Evolutionary conservation across 2,329 filamentous ascomycete genomes (phyloP), one percentile per base, ranked within the genome.

Genomic region (Teratosphaeriaceae sp.): DNA sequence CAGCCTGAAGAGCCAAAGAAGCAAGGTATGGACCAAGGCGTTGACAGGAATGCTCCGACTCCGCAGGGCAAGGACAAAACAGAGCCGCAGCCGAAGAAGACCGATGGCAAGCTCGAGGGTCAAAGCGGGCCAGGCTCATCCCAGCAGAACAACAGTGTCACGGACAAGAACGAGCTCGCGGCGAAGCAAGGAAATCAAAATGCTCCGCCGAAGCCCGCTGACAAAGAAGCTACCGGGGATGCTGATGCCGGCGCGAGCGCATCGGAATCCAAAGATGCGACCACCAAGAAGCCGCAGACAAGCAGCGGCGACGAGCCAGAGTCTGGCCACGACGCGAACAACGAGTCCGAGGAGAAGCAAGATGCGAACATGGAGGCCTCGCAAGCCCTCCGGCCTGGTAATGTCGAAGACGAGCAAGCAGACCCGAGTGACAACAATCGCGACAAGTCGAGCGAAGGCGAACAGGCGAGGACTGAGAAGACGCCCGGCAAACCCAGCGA

Each of bases 341-440:
- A 49, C 40, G 46, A 56, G 40, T 29, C 47, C 18, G 50, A 47
- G 24, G 43, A 36, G 37, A 50, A 53, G 49, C 53, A 59, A 37
- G 55, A 58, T 33, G 48, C 48, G 29, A 49, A 46, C 29, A 47
- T 58, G 22, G 51, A 41, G n/a, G 48, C 33, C 7, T 50, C 49
- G 11, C 46, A 51, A 26, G 29, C 45, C 5, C 44, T 48, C 9
- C 47, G 56, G 8, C 50, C 50, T 2, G 44, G 52, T 27, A 40
- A 45, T 23, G 45, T n/a, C n/a, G 41, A 21, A 2, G 47, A 47
- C 21, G 37, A 42, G 24, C 26, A 12, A 6, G n/a, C n/a, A n/a
- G 43, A 16, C 27, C 16, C 38, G 18, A 38, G 24, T 9, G 37
- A 49, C 6, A 26, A 42, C 9, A 31, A 26, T n/a, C 27, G 22